These are phyloP conservation scores for Verticillium tricorpus DNA, from an alignment of 2,329 filamentous ascomycete genomes.

Conservation along the genomic window DNA sequence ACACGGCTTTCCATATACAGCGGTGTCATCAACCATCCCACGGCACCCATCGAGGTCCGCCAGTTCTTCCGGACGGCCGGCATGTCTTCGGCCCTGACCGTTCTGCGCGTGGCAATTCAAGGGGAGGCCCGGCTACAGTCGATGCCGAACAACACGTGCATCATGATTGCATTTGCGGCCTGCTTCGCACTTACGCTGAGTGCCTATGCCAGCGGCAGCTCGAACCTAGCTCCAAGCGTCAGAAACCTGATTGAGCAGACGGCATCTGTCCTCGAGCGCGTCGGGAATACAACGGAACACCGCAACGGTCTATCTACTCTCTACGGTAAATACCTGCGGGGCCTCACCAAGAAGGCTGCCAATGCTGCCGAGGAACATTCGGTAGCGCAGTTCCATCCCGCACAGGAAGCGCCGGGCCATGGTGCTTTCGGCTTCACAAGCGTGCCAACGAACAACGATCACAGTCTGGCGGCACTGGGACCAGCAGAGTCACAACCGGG, in stretches of 20 bases:
- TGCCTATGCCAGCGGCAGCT: slow-evolving; percentile 51
- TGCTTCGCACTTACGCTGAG: slow-evolving; percentile 65
- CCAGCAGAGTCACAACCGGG: slow-evolving; percentile 16
- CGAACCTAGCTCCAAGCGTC: slow-evolving; percentile 58
- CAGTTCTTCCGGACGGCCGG: slow-evolving; percentile 69
- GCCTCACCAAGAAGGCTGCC: slow-evolving; percentile 36
- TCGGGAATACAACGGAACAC: slow-evolving; percentile 61
- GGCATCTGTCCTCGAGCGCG: slow-evolving; percentile 63
- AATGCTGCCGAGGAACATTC: slow-evolving; percentile 10
- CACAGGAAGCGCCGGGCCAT: slow-evolving; percentile 5
- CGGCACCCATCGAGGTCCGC: slow-evolving; percentile 64
- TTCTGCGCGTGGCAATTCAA: slow-evolving; percentile 69
- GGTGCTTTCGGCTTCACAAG: slow-evolving; percentile 7
- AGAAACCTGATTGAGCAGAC: slow-evolving; percentile 63
- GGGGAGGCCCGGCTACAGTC: slow-evolving; percentile 65
- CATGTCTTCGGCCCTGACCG: slow-evolving; percentile 68
- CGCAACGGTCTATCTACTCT: slow-evolving; percentile 59
- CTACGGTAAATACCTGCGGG: slow-evolving; percentile 41
- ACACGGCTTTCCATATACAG: slow-evolving; percentile 71
- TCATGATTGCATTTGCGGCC: slow-evolving; percentile 74
- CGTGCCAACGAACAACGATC: not conserved
- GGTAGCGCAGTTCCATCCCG: slow-evolving; percentile 2
- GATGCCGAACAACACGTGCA: slow-evolving; percentile 75
- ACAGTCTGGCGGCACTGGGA: slow-evolving; percentile 4
- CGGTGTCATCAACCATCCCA: slow-evolving; percentile 70